A percentile compares a stretch with the other conserved stretches of the same genome.
Conservation (phyloP, 495 filamentous ascomycete genomes). For the Penicillium atrosanguineum region DNA sequence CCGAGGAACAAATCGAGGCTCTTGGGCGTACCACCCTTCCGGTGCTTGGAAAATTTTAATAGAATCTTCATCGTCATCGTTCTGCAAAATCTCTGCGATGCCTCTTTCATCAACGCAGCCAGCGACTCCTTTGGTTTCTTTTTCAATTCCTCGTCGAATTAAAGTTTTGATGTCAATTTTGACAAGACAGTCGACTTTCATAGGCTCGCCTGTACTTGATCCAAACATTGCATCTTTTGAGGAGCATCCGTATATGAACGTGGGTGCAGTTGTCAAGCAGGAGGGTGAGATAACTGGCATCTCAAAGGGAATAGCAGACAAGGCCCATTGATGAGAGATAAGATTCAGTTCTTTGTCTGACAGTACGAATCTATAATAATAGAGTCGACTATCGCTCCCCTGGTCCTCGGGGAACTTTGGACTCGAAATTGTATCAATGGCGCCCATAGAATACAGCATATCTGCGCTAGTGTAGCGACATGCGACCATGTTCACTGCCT, state of each 20-base stretch:
- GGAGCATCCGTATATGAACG: slow-evolving; percentile 6
- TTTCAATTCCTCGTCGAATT: slow-evolving; percentile 1
- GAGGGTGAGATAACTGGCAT: slow-evolving; percentile 4
- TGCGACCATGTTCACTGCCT: slow-evolving; percentile 53
- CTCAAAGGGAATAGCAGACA: slow-evolving; percentile 9
- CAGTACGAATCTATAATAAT: slow-evolving; percentile 57
- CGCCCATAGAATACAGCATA: slow-evolving; percentile 57
- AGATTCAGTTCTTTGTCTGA: not conserved
- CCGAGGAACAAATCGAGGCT: slow-evolving; percentile 6
- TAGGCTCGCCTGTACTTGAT: slow-evolving; percentile 1
- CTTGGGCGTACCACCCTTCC: slow-evolving; percentile 7
- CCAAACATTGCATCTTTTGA: slow-evolving; percentile 5
- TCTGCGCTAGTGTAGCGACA: slow-evolving; percentile 61
- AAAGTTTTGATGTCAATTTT: slow-evolving; percentile 4
- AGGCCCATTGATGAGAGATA: slow-evolving; percentile 2
- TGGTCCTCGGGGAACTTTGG: slow-evolving; percentile 24
- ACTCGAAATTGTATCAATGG: slow-evolving; percentile 43
- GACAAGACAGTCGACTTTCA: slow-evolving; percentile 8
- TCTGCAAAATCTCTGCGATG: not conserved
- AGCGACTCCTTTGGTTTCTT: not conserved
- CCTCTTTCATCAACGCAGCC: slow-evolving; percentile 6
- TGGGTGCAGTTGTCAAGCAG: not conserved
- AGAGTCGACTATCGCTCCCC: slow-evolving; percentile 62
- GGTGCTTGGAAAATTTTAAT: slow-evolving; percentile 8
- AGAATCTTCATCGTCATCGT: slow-evolving; percentile 1